Conservation (phyloP, 139 green algal genomes). For the Asterochloris sp. region DNA sequence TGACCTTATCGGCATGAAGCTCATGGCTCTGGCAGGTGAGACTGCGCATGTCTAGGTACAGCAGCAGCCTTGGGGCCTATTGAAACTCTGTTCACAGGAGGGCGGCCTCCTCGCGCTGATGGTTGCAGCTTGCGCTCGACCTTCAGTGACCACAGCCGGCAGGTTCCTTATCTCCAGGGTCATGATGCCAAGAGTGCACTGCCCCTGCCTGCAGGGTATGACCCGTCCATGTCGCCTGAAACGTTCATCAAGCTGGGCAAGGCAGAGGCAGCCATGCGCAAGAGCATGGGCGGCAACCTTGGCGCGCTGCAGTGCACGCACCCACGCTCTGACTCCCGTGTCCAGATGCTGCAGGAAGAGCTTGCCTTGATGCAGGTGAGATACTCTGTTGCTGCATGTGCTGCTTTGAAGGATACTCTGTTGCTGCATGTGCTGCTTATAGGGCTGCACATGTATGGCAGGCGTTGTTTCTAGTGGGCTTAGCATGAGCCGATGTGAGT, state of each 20-base stretch:
- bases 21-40: conserved; percentile 49
- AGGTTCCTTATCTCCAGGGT: no score
- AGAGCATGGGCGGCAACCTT: conserved; percentile 25
- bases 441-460: no score
- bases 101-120: no score
- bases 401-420: no score
- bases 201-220: background rate
- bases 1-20: conserved; percentile 54
- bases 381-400: no score
- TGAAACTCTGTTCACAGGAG: no score
- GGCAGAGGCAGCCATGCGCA: conserved; percentile 1
- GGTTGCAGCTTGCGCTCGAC: no score
- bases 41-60: conserved; percentile 22
- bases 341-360: conserved; percentile 41
- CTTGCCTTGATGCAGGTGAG: conserved; percentile 28
- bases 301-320: conserved; percentile 32
- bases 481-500: no score
- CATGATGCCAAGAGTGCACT: background rate
- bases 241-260: conserved; percentile 33
- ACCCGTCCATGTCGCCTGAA: conserved; percentile 20
- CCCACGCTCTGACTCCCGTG: conserved; percentile 27
- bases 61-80: no score
- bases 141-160: no score
- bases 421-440: no score
- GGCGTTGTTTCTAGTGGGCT: no score